phyloP scores from a whole-genome alignment of 164 flowering plant genomes.

The Buxus sempervirens region DNA sequence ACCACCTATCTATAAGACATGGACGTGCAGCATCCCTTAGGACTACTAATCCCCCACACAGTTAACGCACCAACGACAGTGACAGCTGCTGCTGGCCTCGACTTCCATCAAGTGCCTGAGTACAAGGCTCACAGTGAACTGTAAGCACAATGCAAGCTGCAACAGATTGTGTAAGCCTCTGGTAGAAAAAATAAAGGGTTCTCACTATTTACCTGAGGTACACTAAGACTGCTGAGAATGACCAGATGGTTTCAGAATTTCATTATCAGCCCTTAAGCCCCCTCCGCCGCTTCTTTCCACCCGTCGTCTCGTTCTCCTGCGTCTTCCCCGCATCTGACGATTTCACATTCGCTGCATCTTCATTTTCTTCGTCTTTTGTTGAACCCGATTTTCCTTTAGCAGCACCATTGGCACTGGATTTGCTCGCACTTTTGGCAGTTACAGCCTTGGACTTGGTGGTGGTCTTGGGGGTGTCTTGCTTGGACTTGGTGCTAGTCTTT shows the following conservation, averaged over 20 bases:
- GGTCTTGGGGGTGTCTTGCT: slow-evolving; percentile 7
- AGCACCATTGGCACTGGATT: slow-evolving; percentile 17
- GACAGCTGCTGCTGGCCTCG: too few species aligned
- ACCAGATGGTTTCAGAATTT: background rate
- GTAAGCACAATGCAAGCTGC: background rate
- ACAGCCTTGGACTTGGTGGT: slow-evolving; percentile 13
- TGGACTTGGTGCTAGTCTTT: slow-evolving; percentile 23
- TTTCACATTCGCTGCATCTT: slow-evolving; percentile 28
- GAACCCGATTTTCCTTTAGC: slow-evolving; percentile 16
- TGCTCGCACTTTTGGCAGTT: background rate
- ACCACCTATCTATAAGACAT: too few species aligned
- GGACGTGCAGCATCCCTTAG: too few species aligned
- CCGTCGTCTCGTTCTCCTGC: slow-evolving; percentile 34
- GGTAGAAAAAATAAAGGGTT: background rate
- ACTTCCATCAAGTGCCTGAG: too few species aligned
- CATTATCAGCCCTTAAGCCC: slow-evolving; percentile 17
- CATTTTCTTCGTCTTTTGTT: slow-evolving; percentile 10
- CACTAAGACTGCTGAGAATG: background rate
- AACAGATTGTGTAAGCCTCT: background rate
- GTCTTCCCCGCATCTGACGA: slow-evolving; percentile 26
- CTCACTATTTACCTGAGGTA: background rate
- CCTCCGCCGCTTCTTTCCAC: slow-evolving; percentile 46
- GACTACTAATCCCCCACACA: too few species aligned
- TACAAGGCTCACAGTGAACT: slow-evolving; percentile 12
- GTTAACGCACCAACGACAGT: too few species aligned